Evolutionary conservation across 805 yeast species (phyloP).

Genomic region (Saccharomyces kudriavzevii): DNA sequence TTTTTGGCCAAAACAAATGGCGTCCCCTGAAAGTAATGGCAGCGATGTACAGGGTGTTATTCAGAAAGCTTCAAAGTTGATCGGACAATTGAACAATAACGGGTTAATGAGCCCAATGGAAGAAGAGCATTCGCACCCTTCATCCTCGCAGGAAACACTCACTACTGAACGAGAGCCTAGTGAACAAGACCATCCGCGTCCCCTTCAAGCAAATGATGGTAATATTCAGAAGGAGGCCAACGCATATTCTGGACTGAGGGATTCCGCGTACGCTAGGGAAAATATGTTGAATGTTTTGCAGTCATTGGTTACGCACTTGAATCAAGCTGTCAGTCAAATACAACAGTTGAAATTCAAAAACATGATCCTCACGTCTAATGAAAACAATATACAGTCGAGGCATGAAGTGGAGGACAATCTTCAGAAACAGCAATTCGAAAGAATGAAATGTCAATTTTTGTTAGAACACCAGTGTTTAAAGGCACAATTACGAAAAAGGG

Average conservation of each 20-base stretch:
- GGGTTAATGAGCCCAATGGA: neutral
- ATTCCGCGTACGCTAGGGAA: neutral
- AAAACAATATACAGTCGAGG: slow-evolving; percentile 18
- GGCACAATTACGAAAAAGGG: slow-evolving; percentile 34
- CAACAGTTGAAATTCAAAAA: slow-evolving; percentile 32
- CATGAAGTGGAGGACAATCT: slow-evolving; percentile 24
- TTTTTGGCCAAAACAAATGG: neutral
- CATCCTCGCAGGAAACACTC: neutral
- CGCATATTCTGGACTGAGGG: neutral
- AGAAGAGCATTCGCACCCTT: neutral
- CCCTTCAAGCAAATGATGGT: neutral
- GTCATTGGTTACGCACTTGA: neutral
- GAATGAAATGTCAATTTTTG: slow-evolving; percentile 28
- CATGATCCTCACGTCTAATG: slow-evolving; percentile 32
- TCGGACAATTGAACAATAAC: neutral
- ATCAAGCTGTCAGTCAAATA: slow-evolving; percentile 17
- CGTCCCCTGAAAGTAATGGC: neutral
- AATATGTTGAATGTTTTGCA: neutral
- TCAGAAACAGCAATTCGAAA: slow-evolving; percentile 29
- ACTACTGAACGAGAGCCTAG: neutral
- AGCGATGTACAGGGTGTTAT: neutral
- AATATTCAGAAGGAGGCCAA: neutral
- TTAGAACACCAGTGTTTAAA: slow-evolving; percentile 31
- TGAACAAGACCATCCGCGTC: neutral
- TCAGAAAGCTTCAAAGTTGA: neutral